Conservation (phyloP, 495 filamentous ascomycete species). For the Penicillium crystallinum region DNA sequence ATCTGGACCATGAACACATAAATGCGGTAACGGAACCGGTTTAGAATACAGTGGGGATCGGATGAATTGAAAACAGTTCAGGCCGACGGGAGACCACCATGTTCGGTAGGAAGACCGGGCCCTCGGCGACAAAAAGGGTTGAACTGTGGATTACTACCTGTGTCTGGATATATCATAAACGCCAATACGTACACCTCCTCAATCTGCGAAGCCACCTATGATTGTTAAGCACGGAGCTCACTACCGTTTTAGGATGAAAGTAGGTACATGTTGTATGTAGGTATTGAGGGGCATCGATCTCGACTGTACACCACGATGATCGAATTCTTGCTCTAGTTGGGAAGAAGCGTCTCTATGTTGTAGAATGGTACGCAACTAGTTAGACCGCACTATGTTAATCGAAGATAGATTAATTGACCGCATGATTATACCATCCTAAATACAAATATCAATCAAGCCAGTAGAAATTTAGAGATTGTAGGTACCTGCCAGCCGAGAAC, state of each 20-base stretch:
- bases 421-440: no score
- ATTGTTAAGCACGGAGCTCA: conserved; percentile 9
- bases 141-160: background rate
- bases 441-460: no score
- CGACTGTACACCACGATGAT: background rate
- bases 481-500: no score
- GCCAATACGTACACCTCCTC: no score
- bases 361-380: no score
- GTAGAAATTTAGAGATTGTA: no score
- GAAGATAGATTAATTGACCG: no score
- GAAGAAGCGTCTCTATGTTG: no score
- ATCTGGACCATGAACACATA: background rate
- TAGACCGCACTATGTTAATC: no score
- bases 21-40: conserved; percentile 5
- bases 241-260: background rate
- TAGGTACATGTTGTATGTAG: no score
- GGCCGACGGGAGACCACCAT: conserved; percentile 20
- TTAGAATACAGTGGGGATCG: conserved; percentile 16
- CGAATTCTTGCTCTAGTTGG: no score
- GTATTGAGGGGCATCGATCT: background rate
- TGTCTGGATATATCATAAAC: no score
- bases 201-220: background rate
- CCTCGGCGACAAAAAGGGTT: background rate
- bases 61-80: conserved; percentile 15
- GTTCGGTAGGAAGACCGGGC: conserved; percentile 29